phyloP scores from a whole-genome alignment of 2,329 filamentous ascomycete species.

The Gnomoniopsis sp. region DNA sequence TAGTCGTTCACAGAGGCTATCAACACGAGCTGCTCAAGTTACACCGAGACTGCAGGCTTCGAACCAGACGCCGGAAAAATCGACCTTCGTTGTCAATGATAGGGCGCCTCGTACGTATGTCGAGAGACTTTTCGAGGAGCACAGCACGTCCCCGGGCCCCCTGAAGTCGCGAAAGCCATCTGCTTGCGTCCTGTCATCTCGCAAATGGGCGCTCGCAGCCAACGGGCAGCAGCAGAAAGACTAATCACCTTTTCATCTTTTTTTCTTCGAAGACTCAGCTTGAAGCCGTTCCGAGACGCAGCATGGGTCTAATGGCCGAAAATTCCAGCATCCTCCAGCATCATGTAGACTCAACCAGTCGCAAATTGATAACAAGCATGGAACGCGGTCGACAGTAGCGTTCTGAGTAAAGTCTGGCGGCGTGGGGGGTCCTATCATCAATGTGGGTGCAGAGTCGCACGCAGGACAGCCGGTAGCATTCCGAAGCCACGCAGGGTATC shows the following conservation, averaged over 20 bases:
- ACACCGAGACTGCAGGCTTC: constrained; percentile 3
- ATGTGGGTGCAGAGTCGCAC: neutral
- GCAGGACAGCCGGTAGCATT: neutral
- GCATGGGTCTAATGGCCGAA: neutral
- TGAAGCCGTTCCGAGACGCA: constrained; percentile 1
- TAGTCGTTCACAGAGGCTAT: neutral
- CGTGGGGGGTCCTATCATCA: neutral
- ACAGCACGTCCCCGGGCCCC: neutral
- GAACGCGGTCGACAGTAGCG: neutral
- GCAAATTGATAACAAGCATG: neutral
- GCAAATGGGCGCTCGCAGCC: neutral
- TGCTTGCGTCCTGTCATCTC: neutral
- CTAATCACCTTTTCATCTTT: neutral
- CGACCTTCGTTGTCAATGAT: neutral
- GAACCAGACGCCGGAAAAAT: constrained; percentile 2
- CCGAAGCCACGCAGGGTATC: constrained; percentile 1
- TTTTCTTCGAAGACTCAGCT: neutral
- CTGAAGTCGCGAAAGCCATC: neutral
- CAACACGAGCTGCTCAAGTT: constrained; percentile 11
- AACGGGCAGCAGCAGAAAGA: neutral
- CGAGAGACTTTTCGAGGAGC: neutral
- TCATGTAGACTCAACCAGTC: neutral
- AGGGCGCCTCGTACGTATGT: constrained; percentile 4
- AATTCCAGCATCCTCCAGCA: neutral
- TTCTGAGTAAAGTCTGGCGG: neutral